Percentiles rank a stretch among this genome's conserved stretches.
phyloP scores from a whole-genome alignment of 495 filamentous ascomycete species.

The Podospora pseudopauciseta region DNA sequence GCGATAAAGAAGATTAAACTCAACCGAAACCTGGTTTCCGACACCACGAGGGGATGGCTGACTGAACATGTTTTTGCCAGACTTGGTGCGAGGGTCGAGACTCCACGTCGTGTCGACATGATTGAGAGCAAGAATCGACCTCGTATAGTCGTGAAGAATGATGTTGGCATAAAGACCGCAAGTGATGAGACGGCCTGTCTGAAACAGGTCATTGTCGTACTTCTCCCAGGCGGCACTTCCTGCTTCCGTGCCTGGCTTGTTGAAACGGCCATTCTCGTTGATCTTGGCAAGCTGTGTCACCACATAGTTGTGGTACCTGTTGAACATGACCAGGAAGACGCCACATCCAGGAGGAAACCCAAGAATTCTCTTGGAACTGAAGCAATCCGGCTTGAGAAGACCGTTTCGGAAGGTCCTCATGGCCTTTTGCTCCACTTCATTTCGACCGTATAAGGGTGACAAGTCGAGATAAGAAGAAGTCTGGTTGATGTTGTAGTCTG shows the following conservation, averaged over 20 bases:
- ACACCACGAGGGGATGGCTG: constrained; percentile 51
- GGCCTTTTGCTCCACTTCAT: constrained; percentile 59
- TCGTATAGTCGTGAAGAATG: constrained; percentile 74
- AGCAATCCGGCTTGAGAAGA: constrained; percentile 72
- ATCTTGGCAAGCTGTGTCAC: constrained; percentile 53
- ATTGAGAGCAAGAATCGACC: constrained; percentile 69
- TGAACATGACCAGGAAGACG: constrained; percentile 62
- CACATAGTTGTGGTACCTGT: constrained; percentile 74
- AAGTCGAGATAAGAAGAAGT: constrained; percentile 79
- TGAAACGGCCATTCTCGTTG: constrained; percentile 67
- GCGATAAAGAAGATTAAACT: constrained; percentile 68
- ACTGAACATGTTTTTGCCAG: constrained; percentile 38
- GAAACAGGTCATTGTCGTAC: constrained; percentile 76
- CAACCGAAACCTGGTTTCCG: constrained; percentile 71
- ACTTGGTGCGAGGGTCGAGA: constrained; percentile 59
- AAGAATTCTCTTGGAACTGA: constrained; percentile 64
- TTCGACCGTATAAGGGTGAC: constrained; percentile 72
- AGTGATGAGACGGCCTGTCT: constrained; percentile 72
- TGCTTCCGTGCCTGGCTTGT: constrained; percentile 37
- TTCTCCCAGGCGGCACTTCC: constrained; percentile 55
- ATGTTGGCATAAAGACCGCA: constrained; percentile 80
- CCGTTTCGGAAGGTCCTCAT: constrained; percentile 70
- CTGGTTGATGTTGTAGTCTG: constrained; percentile 31
- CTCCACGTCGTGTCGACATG: constrained; percentile 68
- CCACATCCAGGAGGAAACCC: constrained; percentile 75